Evolutionary conservation across 2,329 filamentous ascomycete species (phyloP).

Genomic region (Trichothecium roseum): DNA sequence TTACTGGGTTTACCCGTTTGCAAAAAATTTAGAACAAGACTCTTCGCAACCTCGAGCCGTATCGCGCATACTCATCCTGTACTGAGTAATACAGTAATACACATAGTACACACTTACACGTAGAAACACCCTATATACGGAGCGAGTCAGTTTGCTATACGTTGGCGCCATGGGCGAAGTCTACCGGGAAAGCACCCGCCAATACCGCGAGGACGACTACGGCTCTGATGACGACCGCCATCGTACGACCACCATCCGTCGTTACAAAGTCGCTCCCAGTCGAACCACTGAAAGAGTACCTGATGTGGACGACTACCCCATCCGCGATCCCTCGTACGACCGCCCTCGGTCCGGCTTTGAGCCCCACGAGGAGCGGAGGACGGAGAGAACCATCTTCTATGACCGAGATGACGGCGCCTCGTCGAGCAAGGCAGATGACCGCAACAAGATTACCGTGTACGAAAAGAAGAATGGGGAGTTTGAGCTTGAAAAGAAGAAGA

Average conservation of each 20-base stretch:
- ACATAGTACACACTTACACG: neutral
- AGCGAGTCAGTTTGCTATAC: neutral
- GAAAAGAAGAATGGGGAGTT: conserved; percentile 25
- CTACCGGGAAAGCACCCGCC: conserved; percentile 21
- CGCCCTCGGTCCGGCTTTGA: conserved; percentile 42
- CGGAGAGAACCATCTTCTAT: conserved; percentile 13
- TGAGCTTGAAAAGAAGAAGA: conserved; percentile 16
- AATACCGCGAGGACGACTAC: conserved; percentile 13
- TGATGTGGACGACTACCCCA: conserved; percentile 29
- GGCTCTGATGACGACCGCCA: conserved; percentile 34
- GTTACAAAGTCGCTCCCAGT: conserved; percentile 38
- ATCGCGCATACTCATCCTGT: too few species aligned
- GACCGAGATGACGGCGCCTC: conserved; percentile 2
- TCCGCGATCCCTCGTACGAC: conserved; percentile 35
- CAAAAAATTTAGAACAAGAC: neutral
- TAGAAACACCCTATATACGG: neutral
- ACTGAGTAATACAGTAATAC: too few species aligned
- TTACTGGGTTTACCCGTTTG: neutral
- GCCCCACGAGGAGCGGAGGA: conserved; percentile 19
- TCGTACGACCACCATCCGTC: conserved; percentile 36
- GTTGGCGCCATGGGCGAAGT: conserved; percentile 20
- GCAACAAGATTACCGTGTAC: conserved; percentile 22
- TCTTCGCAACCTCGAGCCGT: too few species aligned
- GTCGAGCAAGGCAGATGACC: conserved; percentile 11
- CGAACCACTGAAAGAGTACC: conserved; percentile 29